phyloP scores from a whole-genome alignment of 441 rosid species.

The Brassica hybrid region DNA sequence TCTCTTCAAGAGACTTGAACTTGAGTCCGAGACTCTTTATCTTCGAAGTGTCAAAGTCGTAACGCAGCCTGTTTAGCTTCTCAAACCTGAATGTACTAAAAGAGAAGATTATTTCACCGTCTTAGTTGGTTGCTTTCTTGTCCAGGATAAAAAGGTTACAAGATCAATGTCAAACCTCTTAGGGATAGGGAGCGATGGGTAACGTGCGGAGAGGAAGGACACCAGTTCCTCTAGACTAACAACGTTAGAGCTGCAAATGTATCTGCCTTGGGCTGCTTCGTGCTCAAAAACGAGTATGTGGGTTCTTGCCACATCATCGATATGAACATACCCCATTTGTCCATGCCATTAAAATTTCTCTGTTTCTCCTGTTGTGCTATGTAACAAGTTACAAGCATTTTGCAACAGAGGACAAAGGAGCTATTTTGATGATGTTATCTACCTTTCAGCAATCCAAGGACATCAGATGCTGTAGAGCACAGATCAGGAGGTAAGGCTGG shows the following conservation, averaged over 20 bases:
- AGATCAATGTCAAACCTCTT: conserved; percentile 46
- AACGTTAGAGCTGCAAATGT: conserved; percentile 65
- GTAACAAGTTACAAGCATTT: conserved; percentile 4
- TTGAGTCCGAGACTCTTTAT: conserved; percentile 61
- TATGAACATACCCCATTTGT: conserved; percentile 86
- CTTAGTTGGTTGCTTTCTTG: conserved; percentile 35
- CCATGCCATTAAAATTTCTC: conserved; percentile 75
- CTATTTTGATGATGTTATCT: background rate
- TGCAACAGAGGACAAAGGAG: background rate
- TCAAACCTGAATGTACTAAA: conserved; percentile 59
- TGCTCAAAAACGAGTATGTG: conserved; percentile 76
- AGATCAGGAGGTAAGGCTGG: conserved; percentile 75
- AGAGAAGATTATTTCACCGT: conserved; percentile 74
- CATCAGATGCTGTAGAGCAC: conserved; percentile 80
- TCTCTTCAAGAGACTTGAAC: conserved; percentile 68
- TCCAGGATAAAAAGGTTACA: background rate
- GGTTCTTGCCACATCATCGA: conserved; percentile 75
- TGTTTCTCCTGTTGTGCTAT: conserved; percentile 59
- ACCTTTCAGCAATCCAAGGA: conserved; percentile 80
- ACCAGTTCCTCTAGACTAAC: conserved; percentile 59
- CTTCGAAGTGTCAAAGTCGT: conserved; percentile 66
- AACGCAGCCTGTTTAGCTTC: conserved; percentile 56
- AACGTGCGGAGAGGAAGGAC: conserved; percentile 57
- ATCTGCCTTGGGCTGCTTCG: conserved; percentile 58
- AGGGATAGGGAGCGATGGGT: conserved; percentile 67